Evolutionary conservation across 129 eudicot species (phyloP), one percentile per base, ranked within the genome.

Genomic region (Ambrosia artemisiifolia): DNA sequence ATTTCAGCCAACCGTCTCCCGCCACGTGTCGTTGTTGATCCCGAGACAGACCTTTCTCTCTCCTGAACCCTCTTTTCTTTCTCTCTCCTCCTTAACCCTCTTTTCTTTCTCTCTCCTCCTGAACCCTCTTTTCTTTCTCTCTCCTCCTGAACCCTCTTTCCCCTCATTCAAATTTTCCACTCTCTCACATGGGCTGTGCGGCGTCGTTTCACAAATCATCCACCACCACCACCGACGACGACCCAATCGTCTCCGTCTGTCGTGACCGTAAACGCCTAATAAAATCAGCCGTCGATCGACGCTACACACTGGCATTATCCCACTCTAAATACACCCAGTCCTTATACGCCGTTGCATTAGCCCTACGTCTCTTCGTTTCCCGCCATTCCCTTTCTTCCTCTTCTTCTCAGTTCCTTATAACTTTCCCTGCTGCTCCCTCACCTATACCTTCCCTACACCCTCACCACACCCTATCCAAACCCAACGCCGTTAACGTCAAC

Each of bases 311-410:
- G 50, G 87, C 90, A 2, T 79, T 69, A 35, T 81, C 90, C 11
- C 87, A 82, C 44, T 82, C 24, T 28, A 85, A 73, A 66, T 85
- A 85, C 47, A 76, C 68, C 19, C 78, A 82, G 35, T 79, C 90
- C 6, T 75, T 85, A 17, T 82, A 78, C 78, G 80, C 83, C 64
- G 90, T 85, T 19, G 81, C 90, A 20, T 64, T 81, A 63, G 90
- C 90, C 67, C 69, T 85, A 35, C 51, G 83, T 18, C 11, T 85
- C 56, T 85, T 85, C 56, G 81, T 85, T 0, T 69, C 85, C 5
- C 75, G 90, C 16, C 75, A 82, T 55, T 76, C 87, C 1, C 35
- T 71, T 28, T 60, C 74, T 0, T 43, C 74, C 0, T 43, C 75
- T 54, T 68, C 83, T 16, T 70, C 85, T 1, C 44, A 62, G 46